A percentile compares a stretch with the other conserved stretches of the same genome.
These are phyloP conservation scores for Globisporangium radiosum DNA, from an alignment of 352 stramenopile species.

Conservation along the genomic window DNA sequence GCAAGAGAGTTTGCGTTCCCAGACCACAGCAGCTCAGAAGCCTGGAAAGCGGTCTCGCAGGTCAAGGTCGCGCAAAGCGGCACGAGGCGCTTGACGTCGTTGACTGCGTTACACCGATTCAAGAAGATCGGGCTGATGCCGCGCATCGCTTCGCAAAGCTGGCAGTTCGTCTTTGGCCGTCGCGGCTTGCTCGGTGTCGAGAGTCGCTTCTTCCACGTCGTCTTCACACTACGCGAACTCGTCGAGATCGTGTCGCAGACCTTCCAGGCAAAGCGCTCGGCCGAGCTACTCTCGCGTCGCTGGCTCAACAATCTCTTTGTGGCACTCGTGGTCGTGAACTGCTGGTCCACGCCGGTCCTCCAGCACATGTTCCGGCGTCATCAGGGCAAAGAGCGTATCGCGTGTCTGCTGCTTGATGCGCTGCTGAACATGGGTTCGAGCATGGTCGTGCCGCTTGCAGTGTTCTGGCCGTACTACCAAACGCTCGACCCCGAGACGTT, in stretches of 20 bases:
- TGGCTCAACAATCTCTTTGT: slow-evolving; percentile 7
- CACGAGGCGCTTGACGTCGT: not conserved
- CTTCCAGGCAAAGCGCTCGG: slow-evolving; percentile 12
- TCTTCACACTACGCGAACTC: slow-evolving; percentile 11
- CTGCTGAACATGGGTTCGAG: slow-evolving; percentile 13
- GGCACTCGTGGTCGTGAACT: slow-evolving; percentile 4
- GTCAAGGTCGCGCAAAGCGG: not conserved
- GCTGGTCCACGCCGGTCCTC: slow-evolving; percentile 11
- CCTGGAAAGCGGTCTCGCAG: not conserved
- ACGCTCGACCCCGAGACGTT: slow-evolving; percentile 12
- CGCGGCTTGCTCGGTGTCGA: slow-evolving; percentile 9
- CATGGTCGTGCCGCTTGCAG: slow-evolving; percentile 14
- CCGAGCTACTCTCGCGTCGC: not conserved
- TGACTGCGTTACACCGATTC: not conserved
- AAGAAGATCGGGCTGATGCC: not conserved
- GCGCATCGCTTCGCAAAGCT: not conserved
- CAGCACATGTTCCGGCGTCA: slow-evolving; percentile 6
- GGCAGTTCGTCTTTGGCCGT: not conserved
- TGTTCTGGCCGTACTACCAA: slow-evolving; percentile 19
- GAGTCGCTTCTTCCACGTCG: not conserved
- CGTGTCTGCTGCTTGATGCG: slow-evolving; percentile 13
- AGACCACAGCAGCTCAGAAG: not conserved
- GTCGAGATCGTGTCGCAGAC: slow-evolving; percentile 14
- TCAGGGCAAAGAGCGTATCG: slow-evolving; percentile 8
- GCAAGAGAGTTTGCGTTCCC: not conserved